These are phyloP conservation scores for Apophysomyces variabilis DNA, from an alignment of 371 early-diverging fungal species.

Conservation along the genomic window DNA sequence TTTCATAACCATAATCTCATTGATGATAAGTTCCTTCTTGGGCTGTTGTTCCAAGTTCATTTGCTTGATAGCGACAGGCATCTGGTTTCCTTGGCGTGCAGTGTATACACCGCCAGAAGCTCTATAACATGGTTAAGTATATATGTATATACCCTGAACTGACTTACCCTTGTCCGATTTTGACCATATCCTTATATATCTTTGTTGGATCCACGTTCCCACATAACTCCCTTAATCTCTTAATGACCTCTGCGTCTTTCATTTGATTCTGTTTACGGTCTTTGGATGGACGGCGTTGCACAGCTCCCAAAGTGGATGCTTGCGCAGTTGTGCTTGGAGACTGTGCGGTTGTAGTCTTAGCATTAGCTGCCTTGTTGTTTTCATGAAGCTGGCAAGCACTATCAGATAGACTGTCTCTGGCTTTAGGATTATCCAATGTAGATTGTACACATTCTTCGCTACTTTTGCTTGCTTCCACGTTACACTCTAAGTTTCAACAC, in stretches of 20 bases:
- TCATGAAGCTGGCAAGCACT: neutral
- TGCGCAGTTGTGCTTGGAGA: neutral
- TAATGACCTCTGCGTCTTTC: constrained; percentile 76
- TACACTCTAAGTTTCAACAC: neutral
- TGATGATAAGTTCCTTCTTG: constrained; percentile 95
- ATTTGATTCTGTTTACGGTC: constrained; percentile 38
- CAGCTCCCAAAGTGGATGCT: constrained; percentile 22
- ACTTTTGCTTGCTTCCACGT: neutral
- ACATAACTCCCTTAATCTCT: constrained; percentile 82
- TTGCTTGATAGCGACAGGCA: constrained; percentile 92
- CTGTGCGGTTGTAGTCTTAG: neutral
- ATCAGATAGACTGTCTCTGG: neutral
- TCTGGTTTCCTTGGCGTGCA: constrained; percentile 70
- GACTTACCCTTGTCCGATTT: constrained; percentile 92
- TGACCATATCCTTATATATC: constrained; percentile 78
- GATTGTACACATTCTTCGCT: constrained; percentile 1
- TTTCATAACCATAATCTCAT: constrained; percentile 96
- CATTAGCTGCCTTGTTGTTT: neutral
- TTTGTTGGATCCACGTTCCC: constrained; percentile 85
- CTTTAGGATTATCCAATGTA: neutral
- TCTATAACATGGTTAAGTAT: constrained; percentile 37
- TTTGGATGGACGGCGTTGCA: constrained; percentile 37
- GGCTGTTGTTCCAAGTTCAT: constrained; percentile 97
- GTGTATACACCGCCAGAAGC: constrained; percentile 94
- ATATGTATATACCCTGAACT: neutral